A percentile compares a stretch with the other conserved stretches of the same genome.
These are phyloP conservation scores for Cutaneotrichosporon sp. DNA, from an alignment of 1,284 basidiomycete genomes.

Conservation along the genomic window DNA sequence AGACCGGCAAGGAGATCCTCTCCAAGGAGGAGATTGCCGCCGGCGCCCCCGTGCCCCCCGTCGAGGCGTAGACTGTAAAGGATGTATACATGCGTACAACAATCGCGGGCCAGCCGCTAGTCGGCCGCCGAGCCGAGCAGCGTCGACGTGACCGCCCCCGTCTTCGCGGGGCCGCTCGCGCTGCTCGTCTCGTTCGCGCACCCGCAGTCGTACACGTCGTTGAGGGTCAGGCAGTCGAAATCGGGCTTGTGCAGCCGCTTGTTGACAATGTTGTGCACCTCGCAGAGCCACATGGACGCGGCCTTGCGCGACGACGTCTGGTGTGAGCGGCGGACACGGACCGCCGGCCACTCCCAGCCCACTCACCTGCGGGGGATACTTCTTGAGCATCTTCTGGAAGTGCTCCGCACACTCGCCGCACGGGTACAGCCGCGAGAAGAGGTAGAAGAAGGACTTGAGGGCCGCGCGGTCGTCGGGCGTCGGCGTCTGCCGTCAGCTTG, in stretches of 20 bases:
- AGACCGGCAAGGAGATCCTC: slow-evolving; percentile 52
- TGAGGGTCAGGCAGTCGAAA: slow-evolving; percentile 88
- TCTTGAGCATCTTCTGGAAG: slow-evolving; percentile 79
- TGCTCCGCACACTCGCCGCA: slow-evolving; percentile 94
- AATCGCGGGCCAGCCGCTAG: slow-evolving; percentile 3
- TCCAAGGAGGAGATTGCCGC: slow-evolving; percentile 29
- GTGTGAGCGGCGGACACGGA: too few species aligned
- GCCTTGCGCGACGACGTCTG: slow-evolving; percentile 81
- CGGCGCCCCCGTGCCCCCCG: slow-evolving; percentile 17
- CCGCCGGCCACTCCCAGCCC: too few species aligned
- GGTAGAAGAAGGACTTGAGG: slow-evolving; percentile 78
- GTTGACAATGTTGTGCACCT: slow-evolving; percentile 90
- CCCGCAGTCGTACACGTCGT: slow-evolving; percentile 88
- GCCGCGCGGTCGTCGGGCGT: slow-evolving; percentile 79
- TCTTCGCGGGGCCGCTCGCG: not conserved
- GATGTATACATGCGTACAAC: slow-evolving; percentile 3
- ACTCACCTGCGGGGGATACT: slow-evolving; percentile 83
- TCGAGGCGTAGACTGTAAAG: not conserved
- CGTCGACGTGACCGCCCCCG: not conserved
- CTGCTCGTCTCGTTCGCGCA: slow-evolving; percentile 61
- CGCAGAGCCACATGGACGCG: slow-evolving; percentile 84
- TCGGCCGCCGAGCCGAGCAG: not conserved
- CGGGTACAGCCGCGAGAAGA: slow-evolving; percentile 63
- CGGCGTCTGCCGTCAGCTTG: slow-evolving; percentile 65
- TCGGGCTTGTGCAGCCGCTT: slow-evolving; percentile 75